Percentiles rank a stretch among this genome's conserved stretches.
Evolutionary conservation across 768 basidiomycete species (phyloP).

Genomic region (Trametes cubensis): DNA sequence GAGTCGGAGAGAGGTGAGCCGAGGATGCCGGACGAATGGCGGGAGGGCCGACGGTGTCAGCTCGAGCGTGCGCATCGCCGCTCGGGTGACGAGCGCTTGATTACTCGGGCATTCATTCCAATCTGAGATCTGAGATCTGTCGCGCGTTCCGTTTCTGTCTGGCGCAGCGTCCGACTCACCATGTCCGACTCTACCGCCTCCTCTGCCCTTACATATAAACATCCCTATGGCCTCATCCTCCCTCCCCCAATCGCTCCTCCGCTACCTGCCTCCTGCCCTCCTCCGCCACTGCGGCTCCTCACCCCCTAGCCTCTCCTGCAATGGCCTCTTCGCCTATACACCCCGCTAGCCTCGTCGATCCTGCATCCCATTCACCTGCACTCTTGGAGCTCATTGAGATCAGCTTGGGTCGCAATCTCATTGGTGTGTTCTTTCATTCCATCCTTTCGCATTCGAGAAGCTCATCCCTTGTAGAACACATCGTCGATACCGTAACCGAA

Average conservation of each 20-base stretch:
- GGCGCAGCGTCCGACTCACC: constrained; percentile 4
- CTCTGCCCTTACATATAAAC: constrained; percentile 16
- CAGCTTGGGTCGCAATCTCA: constrained; percentile 60
- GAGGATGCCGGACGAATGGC: constrained; percentile 12
- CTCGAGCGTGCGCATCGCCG: constrained; percentile 12
- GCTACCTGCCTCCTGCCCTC: constrained; percentile 30
- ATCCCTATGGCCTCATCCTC: constrained; percentile 6
- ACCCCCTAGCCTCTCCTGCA: constrained; percentile 13
- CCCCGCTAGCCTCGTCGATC: constrained; percentile 61
- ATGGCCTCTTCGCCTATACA: constrained; percentile 40
- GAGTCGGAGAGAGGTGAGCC: constrained; percentile 10
- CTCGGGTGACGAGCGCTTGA: background rate
- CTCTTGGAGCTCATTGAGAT: constrained; percentile 70
- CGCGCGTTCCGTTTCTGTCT: constrained; percentile 1
- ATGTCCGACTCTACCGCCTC: background rate
- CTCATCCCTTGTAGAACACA: constrained; percentile 52
- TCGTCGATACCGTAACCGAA: constrained; percentile 68
- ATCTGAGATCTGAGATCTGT: constrained; percentile 27
- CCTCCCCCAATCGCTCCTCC: constrained; percentile 13
- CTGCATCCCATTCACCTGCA: constrained; percentile 62
- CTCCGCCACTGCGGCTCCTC: constrained; percentile 28
- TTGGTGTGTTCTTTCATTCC: constrained; percentile 51
- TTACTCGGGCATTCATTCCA: constrained; percentile 10
- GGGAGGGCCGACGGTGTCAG: constrained; percentile 16
- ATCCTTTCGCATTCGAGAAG: background rate